phyloP scores from a whole-genome alignment of 2,329 filamentous ascomycete species.

The Fusarium sacchari region DNA sequence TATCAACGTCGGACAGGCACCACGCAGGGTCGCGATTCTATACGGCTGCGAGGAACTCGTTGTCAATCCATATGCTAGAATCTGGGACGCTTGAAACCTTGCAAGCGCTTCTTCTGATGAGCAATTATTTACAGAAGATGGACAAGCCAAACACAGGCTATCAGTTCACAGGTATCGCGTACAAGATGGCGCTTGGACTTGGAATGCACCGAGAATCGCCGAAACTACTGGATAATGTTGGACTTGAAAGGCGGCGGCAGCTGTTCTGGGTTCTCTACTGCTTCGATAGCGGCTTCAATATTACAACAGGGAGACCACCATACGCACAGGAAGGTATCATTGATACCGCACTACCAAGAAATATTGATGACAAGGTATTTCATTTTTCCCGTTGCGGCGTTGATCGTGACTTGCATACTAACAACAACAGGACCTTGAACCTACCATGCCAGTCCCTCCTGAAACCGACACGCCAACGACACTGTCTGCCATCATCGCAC shows the following conservation, averaged over 20 bases:
- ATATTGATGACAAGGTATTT: not conserved
- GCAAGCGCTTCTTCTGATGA: not conserved
- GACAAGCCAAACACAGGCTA: not conserved
- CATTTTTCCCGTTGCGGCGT: rapidly evolving
- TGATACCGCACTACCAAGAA: not conserved
- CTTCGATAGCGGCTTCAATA: not conserved
- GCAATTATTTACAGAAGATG: not conserved
- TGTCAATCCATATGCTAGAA: not conserved
- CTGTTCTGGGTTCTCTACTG: not conserved
- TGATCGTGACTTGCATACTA: not conserved
- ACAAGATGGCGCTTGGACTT: not conserved
- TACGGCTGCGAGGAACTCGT: not conserved
- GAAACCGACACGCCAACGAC: not conserved
- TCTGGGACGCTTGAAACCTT: not conserved
- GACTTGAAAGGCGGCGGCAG: not conserved
- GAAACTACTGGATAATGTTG: not conserved
- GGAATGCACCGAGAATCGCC: not conserved
- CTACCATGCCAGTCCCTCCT: not conserved
- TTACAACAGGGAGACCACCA: not conserved
- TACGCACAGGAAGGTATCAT: not conserved
- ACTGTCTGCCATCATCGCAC: not conserved
- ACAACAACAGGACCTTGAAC: not conserved
- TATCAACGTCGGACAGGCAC: not conserved
- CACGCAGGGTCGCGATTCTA: not conserved
- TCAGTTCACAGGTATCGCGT: not conserved